phyloP scores from a whole-genome alignment of 768 basidiomycete species.

The Mycena crocata region DNA sequence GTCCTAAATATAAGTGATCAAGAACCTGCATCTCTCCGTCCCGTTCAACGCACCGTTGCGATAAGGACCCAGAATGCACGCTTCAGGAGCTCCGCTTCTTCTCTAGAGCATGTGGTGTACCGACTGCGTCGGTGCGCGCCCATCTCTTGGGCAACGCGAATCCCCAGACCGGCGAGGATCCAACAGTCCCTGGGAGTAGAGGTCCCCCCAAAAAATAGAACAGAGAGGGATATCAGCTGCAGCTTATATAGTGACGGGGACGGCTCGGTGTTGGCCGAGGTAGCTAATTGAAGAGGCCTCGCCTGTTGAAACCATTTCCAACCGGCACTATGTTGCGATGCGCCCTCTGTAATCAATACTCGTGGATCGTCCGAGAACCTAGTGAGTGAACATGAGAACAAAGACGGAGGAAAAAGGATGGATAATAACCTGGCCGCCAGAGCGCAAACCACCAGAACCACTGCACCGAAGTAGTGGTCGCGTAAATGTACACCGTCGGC shows the following conservation, averaged over 20 bases:
- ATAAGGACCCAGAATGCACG: slow-evolving; percentile 18
- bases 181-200: background rate
- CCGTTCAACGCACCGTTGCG: background rate
- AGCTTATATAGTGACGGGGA: slow-evolving; percentile 7
- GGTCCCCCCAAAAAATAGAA: background rate
- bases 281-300: slow-evolving; percentile 68
- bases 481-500: slow-evolving; percentile 57
- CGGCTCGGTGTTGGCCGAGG: background rate
- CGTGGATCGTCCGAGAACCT: slow-evolving; percentile 65
- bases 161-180: slow-evolving; percentile 2
- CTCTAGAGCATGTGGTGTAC: background rate
- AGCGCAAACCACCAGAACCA: slow-evolving; percentile 76
- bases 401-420: background rate
- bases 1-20: background rate
- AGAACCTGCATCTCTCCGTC: background rate
- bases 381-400: slow-evolving; percentile 18
- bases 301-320: slow-evolving; percentile 75
- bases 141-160: slow-evolving; percentile 21
- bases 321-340: slow-evolving; percentile 58
- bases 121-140: slow-evolving; percentile 16
- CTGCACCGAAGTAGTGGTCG: slow-evolving; percentile 63
- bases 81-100: slow-evolving; percentile 1
- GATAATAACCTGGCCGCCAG: slow-evolving; percentile 47
- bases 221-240: slow-evolving; percentile 18
- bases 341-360: slow-evolving; percentile 47